Evolutionary conservation across 2,329 filamentous ascomycete genomes (phyloP), one percentile per base, ranked within the genome.

Genomic region (Scortechinia acanthostroma): DNA sequence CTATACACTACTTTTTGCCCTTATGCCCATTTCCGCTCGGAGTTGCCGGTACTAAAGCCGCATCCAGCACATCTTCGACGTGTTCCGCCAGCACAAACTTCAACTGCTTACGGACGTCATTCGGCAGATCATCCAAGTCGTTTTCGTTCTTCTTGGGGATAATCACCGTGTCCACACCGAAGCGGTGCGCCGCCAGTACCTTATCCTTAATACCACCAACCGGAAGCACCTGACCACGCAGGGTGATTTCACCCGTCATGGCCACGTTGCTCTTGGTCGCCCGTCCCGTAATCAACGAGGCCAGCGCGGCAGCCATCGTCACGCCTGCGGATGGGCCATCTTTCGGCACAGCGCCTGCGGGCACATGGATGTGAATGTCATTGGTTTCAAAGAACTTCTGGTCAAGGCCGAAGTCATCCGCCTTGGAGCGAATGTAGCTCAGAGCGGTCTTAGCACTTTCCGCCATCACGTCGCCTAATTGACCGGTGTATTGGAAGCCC

Each of bases 241-340:
- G 82, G 2, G 94, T 98, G 51, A 98, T 72, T 66, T 98, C 93
- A 51, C 93, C 93, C 1, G 93, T 98, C 93, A 98, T 98, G 48
- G 94, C 91, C 53, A 97, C 83, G 1, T 88, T 89, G 4, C 91
- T 88, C 58, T 90, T 76, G 43, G 98, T 74, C 15, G 84, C 76
- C 42, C 77, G 76, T 52, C 95, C 80, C 30, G 97, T 69, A 5
- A 89, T 91, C 49, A 98, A 71, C 44, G 86, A 91, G 43, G 98
- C 72, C 55, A 98, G 67, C 47, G 87, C 90, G 4, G 90, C 95
- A n/a, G 93, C 86, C 93, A 98, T 98, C 4, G 93, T 98, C 58
- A 98, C 93, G 60, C 93, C 93, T 17, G 93, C 93, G 42, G 86
- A 91, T 3, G 88, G 88, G 0, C 86, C 93, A 60, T 98, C 93